Evolutionary conservation across 2,329 filamentous ascomycete species (phyloP).

Genomic region (Simplicillium sp.): DNA sequence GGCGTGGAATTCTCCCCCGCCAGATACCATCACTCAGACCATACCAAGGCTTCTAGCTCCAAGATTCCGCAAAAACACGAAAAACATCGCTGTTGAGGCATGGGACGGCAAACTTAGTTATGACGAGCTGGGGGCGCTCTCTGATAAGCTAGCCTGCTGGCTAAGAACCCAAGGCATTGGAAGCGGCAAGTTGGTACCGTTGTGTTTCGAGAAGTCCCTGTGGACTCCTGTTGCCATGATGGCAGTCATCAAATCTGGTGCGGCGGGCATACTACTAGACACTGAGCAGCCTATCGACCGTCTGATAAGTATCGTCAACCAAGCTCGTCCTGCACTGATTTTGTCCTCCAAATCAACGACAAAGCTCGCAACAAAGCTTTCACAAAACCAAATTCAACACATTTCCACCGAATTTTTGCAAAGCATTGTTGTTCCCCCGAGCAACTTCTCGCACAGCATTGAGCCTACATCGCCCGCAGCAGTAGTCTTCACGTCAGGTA

Average conservation of each 20-base stretch:
- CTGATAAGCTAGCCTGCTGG: not conserved
- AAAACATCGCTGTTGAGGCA: not conserved
- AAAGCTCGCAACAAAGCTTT: not conserved
- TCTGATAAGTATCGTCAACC: slow-evolving; percentile 9
- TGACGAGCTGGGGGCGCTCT: not conserved
- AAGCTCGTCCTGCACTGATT: slow-evolving; percentile 9
- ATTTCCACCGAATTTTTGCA: not conserved
- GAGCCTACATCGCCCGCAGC: slow-evolving; percentile 10
- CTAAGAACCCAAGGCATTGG: slow-evolving; percentile 12
- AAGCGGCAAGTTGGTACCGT: slow-evolving; percentile 12
- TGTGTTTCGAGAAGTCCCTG: slow-evolving; percentile 16
- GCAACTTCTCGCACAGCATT: not conserved
- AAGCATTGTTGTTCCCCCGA: not conserved
- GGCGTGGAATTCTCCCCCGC: too few species aligned
- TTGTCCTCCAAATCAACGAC: slow-evolving; percentile 11
- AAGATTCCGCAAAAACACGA: not conserved
- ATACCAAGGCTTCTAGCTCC: not conserved
- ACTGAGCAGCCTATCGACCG: slow-evolving; percentile 9
- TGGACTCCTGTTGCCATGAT: slow-evolving; percentile 14
- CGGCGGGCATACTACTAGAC: slow-evolving; percentile 17
- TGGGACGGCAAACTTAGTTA: slow-evolving; percentile 2
- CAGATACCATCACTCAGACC: not conserved
- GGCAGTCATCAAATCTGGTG: slow-evolving; percentile 15
- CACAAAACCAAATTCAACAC: not conserved
- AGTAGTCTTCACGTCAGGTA: slow-evolving; percentile 47